Percentiles rank a stretch among this genome's conserved stretches.
Evolutionary conservation across 306 rosid genomes (phyloP).

Genomic region (Psophocarpus tetragonolobus): DNA sequence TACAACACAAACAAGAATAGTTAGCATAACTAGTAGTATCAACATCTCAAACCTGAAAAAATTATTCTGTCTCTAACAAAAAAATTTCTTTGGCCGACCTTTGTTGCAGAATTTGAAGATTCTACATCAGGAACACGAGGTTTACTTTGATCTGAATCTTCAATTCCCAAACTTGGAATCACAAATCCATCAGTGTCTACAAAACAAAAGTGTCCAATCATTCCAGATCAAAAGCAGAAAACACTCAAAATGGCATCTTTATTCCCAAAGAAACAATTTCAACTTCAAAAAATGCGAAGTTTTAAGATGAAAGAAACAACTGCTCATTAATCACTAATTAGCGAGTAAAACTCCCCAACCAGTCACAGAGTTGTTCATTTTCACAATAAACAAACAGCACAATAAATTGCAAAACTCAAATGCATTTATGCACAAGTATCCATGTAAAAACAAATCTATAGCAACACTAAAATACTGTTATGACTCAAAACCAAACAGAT

Average conservation of each 20-base stretch:
- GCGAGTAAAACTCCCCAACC: neutral
- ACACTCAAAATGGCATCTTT: neutral
- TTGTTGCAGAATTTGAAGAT: constrained; percentile 63
- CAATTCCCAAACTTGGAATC: constrained; percentile 92
- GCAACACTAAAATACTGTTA: neutral
- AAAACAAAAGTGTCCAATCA: constrained; percentile 14
- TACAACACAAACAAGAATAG: constrained; percentile 39
- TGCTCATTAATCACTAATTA: neutral
- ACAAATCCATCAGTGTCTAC: constrained; percentile 94
- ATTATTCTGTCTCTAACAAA: neutral
- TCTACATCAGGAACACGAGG: constrained; percentile 49
- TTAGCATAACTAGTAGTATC: constrained; percentile 10
- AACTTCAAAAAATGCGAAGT: neutral
- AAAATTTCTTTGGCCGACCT: constrained; percentile 48
- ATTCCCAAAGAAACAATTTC: neutral
- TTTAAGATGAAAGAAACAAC: neutral
- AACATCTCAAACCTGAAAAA: neutral
- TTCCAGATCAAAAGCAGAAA: constrained; percentile 8
- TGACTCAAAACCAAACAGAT: neutral
- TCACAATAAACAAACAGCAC: neutral
- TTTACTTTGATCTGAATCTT: constrained; percentile 48
- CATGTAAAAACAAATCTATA: neutral
- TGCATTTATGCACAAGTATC: neutral
- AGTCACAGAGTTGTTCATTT: neutral
- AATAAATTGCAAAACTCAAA: neutral